Conservation (phyloP, 805 yeast species). For the Kodamaea lidongshanica region DNA sequence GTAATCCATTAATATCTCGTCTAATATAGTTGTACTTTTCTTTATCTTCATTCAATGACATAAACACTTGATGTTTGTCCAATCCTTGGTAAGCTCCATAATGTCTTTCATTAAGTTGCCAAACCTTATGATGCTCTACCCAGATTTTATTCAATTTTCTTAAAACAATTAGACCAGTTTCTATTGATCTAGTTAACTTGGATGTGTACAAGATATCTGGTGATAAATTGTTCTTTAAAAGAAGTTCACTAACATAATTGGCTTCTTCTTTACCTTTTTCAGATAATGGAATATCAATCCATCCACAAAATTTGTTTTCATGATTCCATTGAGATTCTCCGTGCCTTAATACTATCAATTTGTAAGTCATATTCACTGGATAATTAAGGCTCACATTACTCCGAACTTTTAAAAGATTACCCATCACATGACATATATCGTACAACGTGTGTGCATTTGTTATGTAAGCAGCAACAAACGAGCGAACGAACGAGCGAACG, state of each 20-base stretch:
- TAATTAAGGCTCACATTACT: not conserved
- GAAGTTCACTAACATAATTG: constrained; percentile 31
- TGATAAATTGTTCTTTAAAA: constrained; percentile 19
- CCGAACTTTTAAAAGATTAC: not conserved
- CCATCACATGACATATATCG: no score
- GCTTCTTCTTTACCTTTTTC: constrained; percentile 36
- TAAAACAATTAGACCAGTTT: constrained; percentile 36
- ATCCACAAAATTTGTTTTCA: constrained; percentile 39
- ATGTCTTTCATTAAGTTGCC: constrained; percentile 42
- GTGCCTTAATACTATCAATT: constrained; percentile 38
- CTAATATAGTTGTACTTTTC: constrained; percentile 35
- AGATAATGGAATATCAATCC: constrained; percentile 39
- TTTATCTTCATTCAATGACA: constrained; percentile 24
- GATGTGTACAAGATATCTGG: constrained; percentile 35
- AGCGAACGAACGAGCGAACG: no score
- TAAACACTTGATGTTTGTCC: constrained; percentile 31
- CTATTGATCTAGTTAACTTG: constrained; percentile 34
- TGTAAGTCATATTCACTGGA: constrained; percentile 17
- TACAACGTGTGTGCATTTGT: no score
- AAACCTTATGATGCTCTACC: constrained; percentile 32
- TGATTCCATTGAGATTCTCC: constrained; percentile 42
- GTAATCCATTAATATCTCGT: constrained; percentile 32
- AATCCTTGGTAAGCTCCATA: constrained; percentile 39
- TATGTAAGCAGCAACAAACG: no score
- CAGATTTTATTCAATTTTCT: constrained; percentile 27